phyloP scores from a whole-genome alignment of 2,329 filamentous ascomycete genomes.

The Ceratocystiopsis brevicomis region DNA sequence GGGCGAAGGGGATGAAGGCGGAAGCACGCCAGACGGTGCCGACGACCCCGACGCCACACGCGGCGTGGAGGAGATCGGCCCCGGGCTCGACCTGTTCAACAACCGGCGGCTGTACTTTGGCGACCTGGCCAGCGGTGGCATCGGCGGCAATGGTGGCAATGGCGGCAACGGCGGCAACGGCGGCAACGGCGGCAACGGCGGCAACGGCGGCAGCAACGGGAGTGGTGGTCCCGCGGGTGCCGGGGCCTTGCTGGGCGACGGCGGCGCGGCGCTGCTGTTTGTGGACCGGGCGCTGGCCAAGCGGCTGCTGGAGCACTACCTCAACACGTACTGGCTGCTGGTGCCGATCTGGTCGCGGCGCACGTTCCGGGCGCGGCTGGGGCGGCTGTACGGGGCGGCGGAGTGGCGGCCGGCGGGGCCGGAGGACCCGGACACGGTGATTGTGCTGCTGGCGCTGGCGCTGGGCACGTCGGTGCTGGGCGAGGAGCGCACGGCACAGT shows the following conservation, averaged over 20 bases:
- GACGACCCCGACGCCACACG: background rate
- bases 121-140: constrained; percentile 5
- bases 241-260: constrained; percentile 1
- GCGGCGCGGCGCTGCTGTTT: constrained; percentile 2
- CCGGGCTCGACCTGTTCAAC: constrained; percentile 9
- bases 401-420: background rate
- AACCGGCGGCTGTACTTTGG: constrained; percentile 9
- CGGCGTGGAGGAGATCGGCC: constrained; percentile 8
- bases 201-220: background rate
- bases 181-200: background rate
- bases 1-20: too few relatives aligned
- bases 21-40: background rate
- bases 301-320: constrained; percentile 5
- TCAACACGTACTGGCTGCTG: constrained; percentile 6
- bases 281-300: constrained; percentile 5
- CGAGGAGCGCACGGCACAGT: constrained; percentile 6
- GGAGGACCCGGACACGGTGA: constrained; percentile 5
- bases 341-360: constrained; percentile 7
- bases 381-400: constrained; percentile 1
- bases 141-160: background rate
- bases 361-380: constrained; percentile 5
- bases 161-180: background rate
- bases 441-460: constrained; percentile 5
- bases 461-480: constrained; percentile 6
- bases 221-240: too few relatives aligned